A percentile compares a stretch with the other conserved stretches of the same genome.
Conservation (phyloP, 2,329 filamentous ascomycete species). For the Fusarium torulosum region DNA sequence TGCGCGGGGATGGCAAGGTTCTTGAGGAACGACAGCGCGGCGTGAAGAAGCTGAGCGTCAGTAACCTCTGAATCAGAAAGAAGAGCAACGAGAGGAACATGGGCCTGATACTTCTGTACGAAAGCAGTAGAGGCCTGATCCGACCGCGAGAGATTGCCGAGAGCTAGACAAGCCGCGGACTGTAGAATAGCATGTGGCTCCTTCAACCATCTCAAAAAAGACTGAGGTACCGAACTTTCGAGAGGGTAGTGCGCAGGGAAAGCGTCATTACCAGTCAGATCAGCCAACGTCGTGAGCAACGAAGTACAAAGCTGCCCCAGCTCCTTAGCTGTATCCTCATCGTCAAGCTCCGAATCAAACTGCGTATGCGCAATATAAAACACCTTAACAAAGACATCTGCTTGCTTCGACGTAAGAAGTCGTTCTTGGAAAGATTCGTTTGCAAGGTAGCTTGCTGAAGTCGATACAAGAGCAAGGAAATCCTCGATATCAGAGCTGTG, state of each 20-base stretch:
- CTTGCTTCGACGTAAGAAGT: slow-evolving; percentile 57
- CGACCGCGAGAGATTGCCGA: slow-evolving; percentile 72
- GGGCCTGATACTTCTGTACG: slow-evolving; percentile 57
- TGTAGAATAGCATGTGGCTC: slow-evolving; percentile 60
- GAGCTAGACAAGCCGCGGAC: slow-evolving; percentile 69
- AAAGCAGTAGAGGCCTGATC: slow-evolving; percentile 66
- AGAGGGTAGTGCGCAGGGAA: slow-evolving; percentile 60
- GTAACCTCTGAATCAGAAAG: slow-evolving; percentile 57
- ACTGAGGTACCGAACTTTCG: slow-evolving; percentile 56
- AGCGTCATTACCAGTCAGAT: slow-evolving; percentile 63
- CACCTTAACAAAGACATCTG: slow-evolving; percentile 61
- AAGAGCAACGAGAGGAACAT: slow-evolving; percentile 60
- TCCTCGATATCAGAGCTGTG: slow-evolving; percentile 64
- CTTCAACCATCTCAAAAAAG: slow-evolving; percentile 63
- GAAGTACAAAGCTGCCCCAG: slow-evolving; percentile 63
- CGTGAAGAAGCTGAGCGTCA: slow-evolving; percentile 67
- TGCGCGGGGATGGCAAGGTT: slow-evolving; percentile 70
- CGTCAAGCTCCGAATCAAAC: slow-evolving; percentile 58
- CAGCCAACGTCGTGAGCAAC: slow-evolving; percentile 65
- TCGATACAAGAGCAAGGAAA: slow-evolving; percentile 64
- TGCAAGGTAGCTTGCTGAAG: slow-evolving; percentile 68
- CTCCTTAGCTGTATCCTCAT: slow-evolving; percentile 59
- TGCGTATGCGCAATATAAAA: slow-evolving; percentile 63
- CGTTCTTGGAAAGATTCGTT: slow-evolving; percentile 64
- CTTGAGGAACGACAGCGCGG: slow-evolving; percentile 71